Percentiles rank a stretch among this genome's conserved stretches.
Evolutionary conservation across 768 basidiomycete species (phyloP).

Genomic region (Saitozyma podzolica): DNA sequence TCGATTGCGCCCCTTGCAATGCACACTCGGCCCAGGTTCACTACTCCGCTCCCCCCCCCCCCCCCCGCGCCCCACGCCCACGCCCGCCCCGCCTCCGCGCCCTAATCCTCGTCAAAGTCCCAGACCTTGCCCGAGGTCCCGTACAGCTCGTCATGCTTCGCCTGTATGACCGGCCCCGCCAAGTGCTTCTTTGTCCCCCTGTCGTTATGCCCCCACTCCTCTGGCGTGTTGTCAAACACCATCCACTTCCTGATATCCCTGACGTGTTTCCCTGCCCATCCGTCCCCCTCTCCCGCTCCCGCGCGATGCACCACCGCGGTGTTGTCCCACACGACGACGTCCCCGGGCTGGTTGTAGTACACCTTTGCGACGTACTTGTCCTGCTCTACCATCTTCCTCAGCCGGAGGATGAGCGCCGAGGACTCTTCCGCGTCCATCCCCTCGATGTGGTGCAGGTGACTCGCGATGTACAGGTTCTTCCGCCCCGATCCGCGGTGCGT

Average conservation of each 20-base stretch:
- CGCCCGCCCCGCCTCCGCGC: too few species aligned
- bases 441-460: constrained; percentile 34
- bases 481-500: constrained; percentile 26
- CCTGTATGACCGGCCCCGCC: constrained; percentile 28
- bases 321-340: constrained; percentile 29
- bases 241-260: constrained; percentile 28
- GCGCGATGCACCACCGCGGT: constrained; percentile 23
- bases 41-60: too few species aligned
- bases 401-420: constrained; percentile 4
- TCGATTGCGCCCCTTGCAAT: too few species aligned
- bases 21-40: too few species aligned
- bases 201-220: constrained; percentile 30
- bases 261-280: constrained; percentile 20
- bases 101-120: constrained; percentile 32
- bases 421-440: constrained; percentile 26
- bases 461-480: constrained; percentile 32
- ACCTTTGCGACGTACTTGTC: constrained; percentile 22
- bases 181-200: constrained; percentile 13
- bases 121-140: constrained; percentile 22
- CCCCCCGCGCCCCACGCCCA: background rate
- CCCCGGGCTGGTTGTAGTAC: constrained; percentile 23
- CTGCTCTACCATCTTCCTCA: constrained; percentile 19
- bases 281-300: constrained; percentile 15
- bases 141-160: constrained; percentile 27
- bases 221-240: constrained; percentile 22